Evolutionary conservation across 176 grass and related monocot species (phyloP), one percentile per base, ranked within the genome.

Genomic region (Carex scoparia): DNA sequence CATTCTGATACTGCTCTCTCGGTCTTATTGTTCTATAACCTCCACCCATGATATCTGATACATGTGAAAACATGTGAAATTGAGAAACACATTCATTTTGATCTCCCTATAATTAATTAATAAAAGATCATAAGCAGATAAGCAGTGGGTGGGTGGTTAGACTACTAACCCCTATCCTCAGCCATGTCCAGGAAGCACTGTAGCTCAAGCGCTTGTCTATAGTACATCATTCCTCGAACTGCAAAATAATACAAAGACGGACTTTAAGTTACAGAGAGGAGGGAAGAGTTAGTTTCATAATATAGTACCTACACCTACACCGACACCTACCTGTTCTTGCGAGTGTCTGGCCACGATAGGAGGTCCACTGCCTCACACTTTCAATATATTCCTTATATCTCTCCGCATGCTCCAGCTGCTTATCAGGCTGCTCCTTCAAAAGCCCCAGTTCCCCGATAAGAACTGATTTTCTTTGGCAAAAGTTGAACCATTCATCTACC

Each of bases 191-290:
- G 87, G 13, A 55, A 65, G 55, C 60, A 95, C 63, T 99, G 96
- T 77, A 89, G 77, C 74, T 91, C 54, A 84, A 99, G 90, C 65
- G 96, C 96, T 37, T 2, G 85, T 73, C 86, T 91, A 32, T 99
- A 99, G 85, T 99, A 99, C 96, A 99, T 99, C 91, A 99, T 94
- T 85, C 96, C 96, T 95, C 96, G 93, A 44, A 99, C 96, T 99
- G 64, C 16, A 85, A 74, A 85, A 53, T 85, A 53, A 53, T 85
- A 53, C 73, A 91, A 79, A 62, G 9, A 56, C 30, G 5, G 38
- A 40, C 4, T 40, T 40, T 40, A 57, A 33, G 28, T 78, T 32
- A 28, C 74, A 57, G 49, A 78, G 28, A 78, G 51, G 49, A 86
- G 58, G 86, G 51, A 77, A 54, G 78, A 82, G 15, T 40, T 40